Conservation (phyloP, 306 rosid genomes). For the Malus domestica region ASM211411v1 NC_041792.1:31805407-31805906, state of each 20-base stretch:
- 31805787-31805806: background rate
- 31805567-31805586: background rate
- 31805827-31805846: background rate
- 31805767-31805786: background rate
- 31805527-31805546: background rate
- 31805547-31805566: background rate
- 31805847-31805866: background rate
- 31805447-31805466: background rate
- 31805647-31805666: background rate
- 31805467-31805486: background rate
- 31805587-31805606: constrained; percentile 96
- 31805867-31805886: background rate
- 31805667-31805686: background rate
- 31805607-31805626: constrained; percentile 83
- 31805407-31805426: background rate
- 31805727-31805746: background rate
- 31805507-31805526: background rate
- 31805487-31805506: background rate
- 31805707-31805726: background rate
- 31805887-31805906: background rate
- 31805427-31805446: background rate
- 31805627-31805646: constrained; percentile 37
- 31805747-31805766: background rate
- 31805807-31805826: background rate
- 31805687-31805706: background rate